phyloP scores from a whole-genome alignment of 2,329 filamentous ascomycete species.

The Aspergillus sp. region DNA sequence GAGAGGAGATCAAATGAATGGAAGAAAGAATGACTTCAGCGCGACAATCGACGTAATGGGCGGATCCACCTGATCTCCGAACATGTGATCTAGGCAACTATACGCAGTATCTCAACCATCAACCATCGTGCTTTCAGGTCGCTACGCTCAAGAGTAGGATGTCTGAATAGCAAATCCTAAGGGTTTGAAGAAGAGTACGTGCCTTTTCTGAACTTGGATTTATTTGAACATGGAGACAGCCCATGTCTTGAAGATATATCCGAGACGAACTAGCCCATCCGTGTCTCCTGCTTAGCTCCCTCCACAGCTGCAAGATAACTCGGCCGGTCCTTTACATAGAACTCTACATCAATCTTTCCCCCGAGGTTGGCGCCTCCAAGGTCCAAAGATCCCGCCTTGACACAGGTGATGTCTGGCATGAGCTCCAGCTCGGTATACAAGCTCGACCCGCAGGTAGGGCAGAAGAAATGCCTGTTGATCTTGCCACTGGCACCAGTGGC shows the following conservation, averaged over 20 bases:
- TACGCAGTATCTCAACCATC: too few species aligned
- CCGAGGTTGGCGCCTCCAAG: conserved; percentile 46
- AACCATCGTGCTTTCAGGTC: too few species aligned
- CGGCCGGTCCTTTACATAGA: conserved; percentile 53
- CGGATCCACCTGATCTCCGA: conserved; percentile 10
- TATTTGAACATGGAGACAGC: too few species aligned
- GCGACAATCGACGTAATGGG: conserved; percentile 10
- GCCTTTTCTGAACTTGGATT: too few species aligned
- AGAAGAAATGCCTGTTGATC: conserved; percentile 58
- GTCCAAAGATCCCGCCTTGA: conserved; percentile 55
- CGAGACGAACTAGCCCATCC: conserved; percentile 16
- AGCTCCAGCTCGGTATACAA: conserved; percentile 55
- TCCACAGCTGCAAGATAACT: conserved; percentile 43
- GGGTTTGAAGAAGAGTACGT: too few species aligned
- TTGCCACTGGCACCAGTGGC: conserved; percentile 51
- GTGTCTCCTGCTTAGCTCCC: conserved; percentile 50
- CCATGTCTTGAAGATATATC: neutral
- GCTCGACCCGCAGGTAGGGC: conserved; percentile 51
- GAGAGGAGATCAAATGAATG: conserved; percentile 5
- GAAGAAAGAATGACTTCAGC: neutral
- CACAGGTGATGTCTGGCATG: conserved; percentile 50
- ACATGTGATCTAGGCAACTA: conserved; percentile 10
- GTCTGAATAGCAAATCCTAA: too few species aligned
- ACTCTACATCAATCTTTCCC: conserved; percentile 50
- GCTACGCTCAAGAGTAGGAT: too few species aligned